These are phyloP conservation scores for Stephania cephalantha DNA, from an alignment of 164 flowering plant genomes.

Conservation along the genomic window DNA sequence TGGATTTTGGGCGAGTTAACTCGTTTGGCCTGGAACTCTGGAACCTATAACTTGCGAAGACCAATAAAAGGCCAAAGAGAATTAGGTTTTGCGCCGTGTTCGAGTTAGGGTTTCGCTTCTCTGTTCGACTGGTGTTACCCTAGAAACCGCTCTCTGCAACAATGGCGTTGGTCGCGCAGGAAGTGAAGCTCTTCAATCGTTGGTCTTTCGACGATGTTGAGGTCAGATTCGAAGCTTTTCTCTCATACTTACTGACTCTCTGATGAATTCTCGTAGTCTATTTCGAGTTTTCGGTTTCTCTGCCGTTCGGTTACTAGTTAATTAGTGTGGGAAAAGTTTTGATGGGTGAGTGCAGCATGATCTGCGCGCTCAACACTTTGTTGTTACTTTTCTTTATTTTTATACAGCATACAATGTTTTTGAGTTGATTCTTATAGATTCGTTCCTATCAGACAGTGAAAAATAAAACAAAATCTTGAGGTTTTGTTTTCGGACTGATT, in stretches of 20 bases:
- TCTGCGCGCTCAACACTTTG: no score
- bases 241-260: neutral
- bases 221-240: neutral
- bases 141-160: neutral
- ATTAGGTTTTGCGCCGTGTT: neutral
- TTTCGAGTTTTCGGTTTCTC: neutral
- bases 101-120: neutral
- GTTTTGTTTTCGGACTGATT: neutral
- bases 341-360: no score
- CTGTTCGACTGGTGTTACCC: neutral
- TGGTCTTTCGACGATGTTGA: slow-evolving; percentile 9
- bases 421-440: neutral
- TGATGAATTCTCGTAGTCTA: neutral
- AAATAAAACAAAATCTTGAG: no score
- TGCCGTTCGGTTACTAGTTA: neutral
- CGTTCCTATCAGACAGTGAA: no score
- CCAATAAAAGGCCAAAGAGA: no score
- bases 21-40: no score
- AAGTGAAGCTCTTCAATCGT: slow-evolving; percentile 8
- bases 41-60: no score
- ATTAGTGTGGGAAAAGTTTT: no score
- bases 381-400: no score
- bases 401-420: neutral
- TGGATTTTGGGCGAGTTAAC: no score
- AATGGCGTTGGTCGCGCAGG: neutral